Evolutionary conservation across 805 yeast genomes (phyloP).

Genomic region (Ogataea chonburiensis): DNA sequence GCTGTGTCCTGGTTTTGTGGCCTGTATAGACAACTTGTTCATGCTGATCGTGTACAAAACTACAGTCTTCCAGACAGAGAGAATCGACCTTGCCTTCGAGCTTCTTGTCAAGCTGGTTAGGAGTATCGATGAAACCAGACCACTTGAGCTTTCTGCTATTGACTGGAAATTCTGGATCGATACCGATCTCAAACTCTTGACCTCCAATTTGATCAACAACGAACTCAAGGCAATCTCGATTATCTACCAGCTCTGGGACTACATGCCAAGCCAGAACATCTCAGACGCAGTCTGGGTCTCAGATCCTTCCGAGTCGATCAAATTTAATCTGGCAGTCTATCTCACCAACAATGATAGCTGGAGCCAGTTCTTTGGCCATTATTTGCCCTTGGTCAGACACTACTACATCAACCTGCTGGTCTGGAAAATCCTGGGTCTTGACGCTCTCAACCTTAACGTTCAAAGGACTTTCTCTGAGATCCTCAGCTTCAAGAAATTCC

Average conservation of each 20-base stretch:
- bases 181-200: conserved; percentile 56
- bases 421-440: conserved; percentile 54
- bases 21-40: conserved; percentile 24
- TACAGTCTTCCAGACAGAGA: conserved; percentile 24
- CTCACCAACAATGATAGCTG: conserved; percentile 51
- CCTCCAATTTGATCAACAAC: conserved; percentile 58
- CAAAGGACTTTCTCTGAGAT: conserved; percentile 20
- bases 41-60: conserved; percentile 27
- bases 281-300: conserved; percentile 38
- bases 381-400: conserved; percentile 74
- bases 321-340: conserved; percentile 53
- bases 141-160: conserved; percentile 30
- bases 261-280: conserved; percentile 43
- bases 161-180: conserved; percentile 80
- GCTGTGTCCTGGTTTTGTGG: conserved; percentile 22
- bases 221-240: conserved; percentile 64
- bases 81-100: conserved; percentile 26
- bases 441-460: conserved; percentile 13
- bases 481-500: conserved; percentile 13
- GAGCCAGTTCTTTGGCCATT: conserved; percentile 64
- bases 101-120: conserved; percentile 26
- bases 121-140: conserved; percentile 17
- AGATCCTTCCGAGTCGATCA: conserved; percentile 39
- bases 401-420: conserved; percentile 65
- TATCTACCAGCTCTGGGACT: conserved; percentile 73